Evolutionary conservation across 768 basidiomycete species (phyloP).

Genomic region (Lactarius hatsudake): DNA sequence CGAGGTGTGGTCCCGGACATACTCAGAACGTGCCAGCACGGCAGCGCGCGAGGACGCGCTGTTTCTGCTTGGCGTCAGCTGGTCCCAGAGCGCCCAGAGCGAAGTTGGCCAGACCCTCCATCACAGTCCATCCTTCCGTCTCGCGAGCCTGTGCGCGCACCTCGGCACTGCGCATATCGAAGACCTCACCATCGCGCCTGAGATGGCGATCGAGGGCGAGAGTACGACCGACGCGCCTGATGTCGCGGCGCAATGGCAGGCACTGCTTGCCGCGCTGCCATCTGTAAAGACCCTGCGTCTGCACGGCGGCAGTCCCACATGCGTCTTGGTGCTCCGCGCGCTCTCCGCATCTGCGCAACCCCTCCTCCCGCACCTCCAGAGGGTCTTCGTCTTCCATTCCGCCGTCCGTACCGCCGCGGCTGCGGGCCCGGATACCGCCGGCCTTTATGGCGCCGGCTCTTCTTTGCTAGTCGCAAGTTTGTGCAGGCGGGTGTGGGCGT

Average conservation of each 20-base stretch:
- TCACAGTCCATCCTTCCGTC: constrained; percentile 10
- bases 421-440: neutral
- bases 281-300: constrained; percentile 6
- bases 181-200: neutral
- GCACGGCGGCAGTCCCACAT: neutral
- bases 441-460: neutral
- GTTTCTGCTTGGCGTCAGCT: constrained; percentile 8
- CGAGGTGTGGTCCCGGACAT: constrained; percentile 1
- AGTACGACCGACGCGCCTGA: neutral
- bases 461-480: neutral
- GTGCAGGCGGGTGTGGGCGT: neutral
- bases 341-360: neutral
- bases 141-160: constrained; percentile 5
- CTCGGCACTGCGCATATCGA: neutral
- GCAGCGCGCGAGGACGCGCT: constrained; percentile 4
- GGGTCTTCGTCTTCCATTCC: neutral
- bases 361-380: constrained; percentile 18
- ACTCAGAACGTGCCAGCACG: neutral
- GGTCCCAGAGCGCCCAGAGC: neutral
- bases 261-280: neutral
- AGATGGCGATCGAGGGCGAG: neutral
- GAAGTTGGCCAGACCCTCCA: too few species aligned
- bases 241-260: neutral
- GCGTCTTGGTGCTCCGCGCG: neutral
- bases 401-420: neutral